Evolutionary conservation across 2,329 filamentous ascomycete species (phyloP), one percentile per base, ranked within the genome.

Genomic region (Geosmithia morbida): DNA sequence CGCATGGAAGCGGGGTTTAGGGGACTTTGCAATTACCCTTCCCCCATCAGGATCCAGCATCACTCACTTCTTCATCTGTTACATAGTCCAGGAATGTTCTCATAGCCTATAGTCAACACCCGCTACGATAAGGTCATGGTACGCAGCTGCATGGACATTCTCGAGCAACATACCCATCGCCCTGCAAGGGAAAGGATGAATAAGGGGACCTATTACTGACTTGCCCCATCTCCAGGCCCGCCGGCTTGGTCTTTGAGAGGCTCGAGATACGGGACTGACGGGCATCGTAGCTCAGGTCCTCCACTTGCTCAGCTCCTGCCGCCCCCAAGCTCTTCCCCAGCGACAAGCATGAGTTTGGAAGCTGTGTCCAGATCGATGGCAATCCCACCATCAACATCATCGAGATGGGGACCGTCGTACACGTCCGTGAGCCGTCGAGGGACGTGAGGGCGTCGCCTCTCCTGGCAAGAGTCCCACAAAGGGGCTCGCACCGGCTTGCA

Each of bases 81-180:
- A 7, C n/a, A n/a, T 7, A 18, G 7, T 6, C 1, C 1, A 1
- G 14, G 19, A 16, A n/a, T n/a, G n/a, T n/a, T 47, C 55, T 43
- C 14, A 55, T 54, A 41, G 26, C n/a, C 55, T 40, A 16, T 57
- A 57, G 5, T 55, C 50, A 1, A 57, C 50, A 14, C 56, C 57
- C 1, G 54, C 56, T 1, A 58, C 54, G 1, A 58, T 47, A 10
- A 57, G 50, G 2, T 50, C n/a, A n/a, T n/a, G n/a, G n/a, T n/a
- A n/a, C n/a, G n/a, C n/a, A n/a, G n/a, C n/a, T n/a, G n/a, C n/a
- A n/a, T n/a, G n/a, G n/a, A n/a, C n/a, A n/a, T n/a, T n/a, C n/a
- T n/a, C n/a, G n/a, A n/a, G n/a, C n/a, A n/a, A n/a, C n/a, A n/a
- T n/a, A n/a, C n/a, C n/a, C n/a, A n/a, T n/a, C n/a, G n/a, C n/a